Conservation (phyloP, 1,284 basidiomycete genomes). For the Ustilago hordei region DNA sequence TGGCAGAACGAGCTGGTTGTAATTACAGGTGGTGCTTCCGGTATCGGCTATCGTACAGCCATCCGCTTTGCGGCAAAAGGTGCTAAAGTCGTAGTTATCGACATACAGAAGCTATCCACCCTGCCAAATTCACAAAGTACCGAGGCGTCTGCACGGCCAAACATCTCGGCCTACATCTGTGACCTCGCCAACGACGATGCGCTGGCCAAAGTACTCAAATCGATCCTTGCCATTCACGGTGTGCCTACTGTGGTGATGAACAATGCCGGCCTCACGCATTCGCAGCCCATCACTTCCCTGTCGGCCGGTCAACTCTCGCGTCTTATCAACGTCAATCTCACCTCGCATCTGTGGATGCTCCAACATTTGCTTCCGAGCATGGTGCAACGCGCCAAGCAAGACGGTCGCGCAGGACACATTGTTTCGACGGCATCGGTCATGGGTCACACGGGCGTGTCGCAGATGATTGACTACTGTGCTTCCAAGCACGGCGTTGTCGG, state of each 20-base stretch:
- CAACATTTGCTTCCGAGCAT: constrained; percentile 93
- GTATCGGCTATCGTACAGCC: constrained; percentile 86
- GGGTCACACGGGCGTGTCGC: constrained; percentile 80
- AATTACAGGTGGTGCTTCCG: constrained; percentile 77
- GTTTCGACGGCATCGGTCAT: constrained; percentile 78
- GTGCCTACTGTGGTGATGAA: constrained; percentile 83
- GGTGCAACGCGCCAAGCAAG: constrained; percentile 72
- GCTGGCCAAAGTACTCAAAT: constrained; percentile 40
- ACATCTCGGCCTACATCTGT: constrained; percentile 56
- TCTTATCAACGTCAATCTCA: constrained; percentile 85
- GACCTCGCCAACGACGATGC: constrained; percentile 49
- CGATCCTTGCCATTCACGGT: constrained; percentile 37
- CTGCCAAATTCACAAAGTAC: not conserved
- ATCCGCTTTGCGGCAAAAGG: constrained; percentile 83
- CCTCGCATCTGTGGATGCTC: constrained; percentile 89
- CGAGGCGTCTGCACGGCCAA: constrained; percentile 12
- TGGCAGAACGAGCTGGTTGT: constrained; percentile 54
- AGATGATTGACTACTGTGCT: constrained; percentile 73
- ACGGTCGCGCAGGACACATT: constrained; percentile 82
- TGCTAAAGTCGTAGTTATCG: constrained; percentile 85
- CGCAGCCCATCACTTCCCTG: constrained; percentile 85
- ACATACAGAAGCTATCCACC: constrained; percentile 69
- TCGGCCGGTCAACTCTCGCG: constrained; percentile 78
- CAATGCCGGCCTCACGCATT: constrained; percentile 94
- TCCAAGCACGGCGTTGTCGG: constrained; percentile 68